Base-by-base conservation (phyloP, 352 stramenopile species). In the Phytophthora gonapodyides region DNA sequence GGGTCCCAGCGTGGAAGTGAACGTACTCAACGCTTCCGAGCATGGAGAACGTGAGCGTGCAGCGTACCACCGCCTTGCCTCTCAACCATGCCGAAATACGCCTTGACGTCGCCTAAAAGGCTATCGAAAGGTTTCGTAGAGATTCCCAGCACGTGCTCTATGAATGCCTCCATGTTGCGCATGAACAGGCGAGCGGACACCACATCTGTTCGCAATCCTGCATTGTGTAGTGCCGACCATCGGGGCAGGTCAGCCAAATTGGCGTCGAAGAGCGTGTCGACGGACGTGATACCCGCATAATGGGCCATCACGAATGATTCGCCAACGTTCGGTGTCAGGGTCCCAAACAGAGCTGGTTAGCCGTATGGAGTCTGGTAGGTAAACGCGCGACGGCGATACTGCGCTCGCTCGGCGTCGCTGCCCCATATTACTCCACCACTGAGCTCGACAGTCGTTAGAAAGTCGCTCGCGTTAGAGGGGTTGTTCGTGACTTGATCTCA, bases 61-160 rank as follows among this genome's bases (percentile, higher is more conserved):
- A 57, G 36, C 1, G 49, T 57, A 2, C 49, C 49, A 2, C 49
- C 49, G 7, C 49, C 49, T 38, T 57, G 49, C 2, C 35, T 40
- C 17, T 57, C 49, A 19, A 57, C 36, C 36, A 57, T 47, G 3
- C 36, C 49, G 21, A 57, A 57, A 12, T 57, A 57, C 1, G 49
- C 49, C 15, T 45, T 38, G 3, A 57, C 49, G 0, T 47, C 36
- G 17, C 49, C 49, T 13, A 57, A 57, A 12, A 57, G 36, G 2
- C 49, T 36, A 11, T 57, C 49, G 13, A 57, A 57, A 7, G 49
- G 36, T 19, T 47, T 36, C 8, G 24, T 34, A 1, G 6, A 3
- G n/a, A n/a, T 9, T 6, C 40, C 40, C 8, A 33, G 40, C 8
- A 46, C 40, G 17, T 46, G 40, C 17, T 46, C 16, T 8, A 33